A percentile compares a stretch with the other conserved stretches of the same genome.
phyloP scores from a whole-genome alignment of 192 early-diverging fungal genomes.

The Coemansia sp. region DNA sequence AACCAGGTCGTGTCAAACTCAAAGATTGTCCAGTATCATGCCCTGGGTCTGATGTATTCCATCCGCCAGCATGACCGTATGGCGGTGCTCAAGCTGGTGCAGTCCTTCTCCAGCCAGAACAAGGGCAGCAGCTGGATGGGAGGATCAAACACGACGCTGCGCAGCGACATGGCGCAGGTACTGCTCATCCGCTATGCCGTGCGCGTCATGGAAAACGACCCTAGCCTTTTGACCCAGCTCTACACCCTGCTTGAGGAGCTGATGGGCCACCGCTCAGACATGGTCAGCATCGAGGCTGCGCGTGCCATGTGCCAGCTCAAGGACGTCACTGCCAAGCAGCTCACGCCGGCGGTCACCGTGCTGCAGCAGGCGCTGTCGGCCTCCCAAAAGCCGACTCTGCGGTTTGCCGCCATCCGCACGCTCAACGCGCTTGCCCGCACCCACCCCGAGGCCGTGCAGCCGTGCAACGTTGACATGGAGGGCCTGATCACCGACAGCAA shows the following conservation, averaged over 20 bases:
- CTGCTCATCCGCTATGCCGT: conserved; percentile 90
- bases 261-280: conserved; percentile 93
- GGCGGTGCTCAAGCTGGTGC: conserved; percentile 96
- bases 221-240: conserved; percentile 56
- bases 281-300: conserved; percentile 97
- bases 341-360: conserved; percentile 90
- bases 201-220: conserved; percentile 80
- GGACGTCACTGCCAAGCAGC: conserved; percentile 77
- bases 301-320: conserved; percentile 91
- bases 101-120: conserved; percentile 65
- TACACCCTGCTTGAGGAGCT: conserved; percentile 85
- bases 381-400: conserved; percentile 86
- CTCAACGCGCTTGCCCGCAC: conserved; percentile 89
- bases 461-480: conserved; percentile 99
- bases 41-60: conserved; percentile 90
- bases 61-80: conserved; percentile 97
- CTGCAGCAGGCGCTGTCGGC: conserved; percentile 85
- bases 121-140: conserved; percentile 48
- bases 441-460: conserved; percentile 85
- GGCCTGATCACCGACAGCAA: conserved; percentile 95
- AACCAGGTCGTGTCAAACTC: conserved; percentile 57
- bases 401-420: conserved; percentile 96
- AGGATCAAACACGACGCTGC: conserved; percentile 56
- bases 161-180: conserved; percentile 85
- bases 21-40: conserved; percentile 96